phyloP scores from a whole-genome alignment of 2,329 filamentous ascomycete genomes.

The Daldinia eschscholtzii region DNA sequence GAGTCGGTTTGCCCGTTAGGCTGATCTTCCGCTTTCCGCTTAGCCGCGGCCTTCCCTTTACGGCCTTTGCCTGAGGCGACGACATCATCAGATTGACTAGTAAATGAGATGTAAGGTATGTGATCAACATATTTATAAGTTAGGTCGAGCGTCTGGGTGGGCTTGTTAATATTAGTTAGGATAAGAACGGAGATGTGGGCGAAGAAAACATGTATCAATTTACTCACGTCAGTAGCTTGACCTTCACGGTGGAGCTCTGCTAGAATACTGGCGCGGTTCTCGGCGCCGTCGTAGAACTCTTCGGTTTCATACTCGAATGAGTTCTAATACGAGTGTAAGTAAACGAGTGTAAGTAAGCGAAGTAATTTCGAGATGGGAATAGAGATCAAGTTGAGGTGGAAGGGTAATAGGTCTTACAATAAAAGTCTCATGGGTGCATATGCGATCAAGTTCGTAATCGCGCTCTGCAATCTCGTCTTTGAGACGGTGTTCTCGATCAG shows the following conservation, averaged over 20 bases:
- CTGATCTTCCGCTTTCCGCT: constrained; percentile 65
- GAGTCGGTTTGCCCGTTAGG: constrained; percentile 63
- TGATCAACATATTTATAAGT: constrained; percentile 47
- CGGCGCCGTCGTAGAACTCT: constrained; percentile 49
- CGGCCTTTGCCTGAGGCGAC: constrained; percentile 51
- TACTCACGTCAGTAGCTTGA: constrained; percentile 48
- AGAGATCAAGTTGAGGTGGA: constrained; percentile 36
- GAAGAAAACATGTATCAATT: neutral
- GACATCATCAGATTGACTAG: constrained; percentile 51
- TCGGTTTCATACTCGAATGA: constrained; percentile 48
- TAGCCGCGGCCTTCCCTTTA: constrained; percentile 55
- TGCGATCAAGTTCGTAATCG: constrained; percentile 53
- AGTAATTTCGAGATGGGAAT: constrained; percentile 11
- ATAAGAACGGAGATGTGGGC: neutral
- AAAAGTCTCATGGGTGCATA: constrained; percentile 57
- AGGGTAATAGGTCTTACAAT: constrained; percentile 54
- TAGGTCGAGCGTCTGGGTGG: constrained; percentile 47
- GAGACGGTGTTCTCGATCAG: constrained; percentile 52
- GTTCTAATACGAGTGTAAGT: constrained; percentile 47
- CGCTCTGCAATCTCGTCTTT: constrained; percentile 52
- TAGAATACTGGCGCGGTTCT: constrained; percentile 49
- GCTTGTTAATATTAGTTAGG: constrained; percentile 20
- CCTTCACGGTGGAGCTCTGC: constrained; percentile 49
- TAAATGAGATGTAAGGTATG: constrained; percentile 50
- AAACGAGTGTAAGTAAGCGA: constrained; percentile 40